Percentiles rank a stretch among this genome's conserved stretches.
These are phyloP conservation scores for Pseudogymnoascus sp. DNA, from an alignment of 2,329 filamentous ascomycete genomes.

Conservation along the genomic window DNA sequence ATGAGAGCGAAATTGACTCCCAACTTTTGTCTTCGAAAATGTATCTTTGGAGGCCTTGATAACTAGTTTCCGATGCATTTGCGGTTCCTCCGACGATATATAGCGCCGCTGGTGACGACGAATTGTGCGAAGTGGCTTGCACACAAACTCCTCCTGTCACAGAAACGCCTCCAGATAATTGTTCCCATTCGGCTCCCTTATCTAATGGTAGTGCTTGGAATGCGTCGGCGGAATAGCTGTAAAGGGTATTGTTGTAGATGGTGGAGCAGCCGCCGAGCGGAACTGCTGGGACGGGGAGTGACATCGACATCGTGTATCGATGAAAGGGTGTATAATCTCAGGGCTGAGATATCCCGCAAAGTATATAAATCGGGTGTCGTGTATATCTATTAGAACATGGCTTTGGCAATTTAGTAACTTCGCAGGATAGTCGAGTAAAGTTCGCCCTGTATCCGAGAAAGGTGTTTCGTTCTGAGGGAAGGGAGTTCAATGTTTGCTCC, in stretches of 20 bases:
- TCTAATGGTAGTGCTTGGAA: slow-evolving; percentile 68
- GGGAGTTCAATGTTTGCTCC: not conserved
- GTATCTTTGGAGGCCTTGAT: slow-evolving; percentile 68
- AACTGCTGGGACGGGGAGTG: slow-evolving; percentile 58
- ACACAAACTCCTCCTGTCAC: slow-evolving; percentile 75
- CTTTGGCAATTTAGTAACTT: slow-evolving; percentile 1
- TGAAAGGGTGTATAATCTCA: not conserved
- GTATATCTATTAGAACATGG: slow-evolving; percentile 3
- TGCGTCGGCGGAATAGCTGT: slow-evolving; percentile 67
- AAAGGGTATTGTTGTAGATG: slow-evolving; percentile 73
- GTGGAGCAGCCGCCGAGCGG: slow-evolving; percentile 74
- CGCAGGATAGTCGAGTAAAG: not conserved
- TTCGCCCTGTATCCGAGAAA: not conserved
- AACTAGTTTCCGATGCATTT: slow-evolving; percentile 42
- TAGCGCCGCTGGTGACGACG: slow-evolving; percentile 54
- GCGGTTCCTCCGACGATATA: slow-evolving; percentile 74
- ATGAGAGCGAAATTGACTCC: slow-evolving; percentile 44
- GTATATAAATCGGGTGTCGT: not conserved
- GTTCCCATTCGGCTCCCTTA: slow-evolving; percentile 64
- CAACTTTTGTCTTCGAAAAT: slow-evolving; percentile 49
- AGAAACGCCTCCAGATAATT: slow-evolving; percentile 55
- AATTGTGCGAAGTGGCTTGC: slow-evolving; percentile 51
- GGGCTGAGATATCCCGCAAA: not conserved
- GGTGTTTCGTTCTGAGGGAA: not conserved
- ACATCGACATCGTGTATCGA: slow-evolving; percentile 18